Evolutionary conservation across 192 early-diverging fungal species (phyloP).

Genomic region (Coemansia furcata): DNA sequence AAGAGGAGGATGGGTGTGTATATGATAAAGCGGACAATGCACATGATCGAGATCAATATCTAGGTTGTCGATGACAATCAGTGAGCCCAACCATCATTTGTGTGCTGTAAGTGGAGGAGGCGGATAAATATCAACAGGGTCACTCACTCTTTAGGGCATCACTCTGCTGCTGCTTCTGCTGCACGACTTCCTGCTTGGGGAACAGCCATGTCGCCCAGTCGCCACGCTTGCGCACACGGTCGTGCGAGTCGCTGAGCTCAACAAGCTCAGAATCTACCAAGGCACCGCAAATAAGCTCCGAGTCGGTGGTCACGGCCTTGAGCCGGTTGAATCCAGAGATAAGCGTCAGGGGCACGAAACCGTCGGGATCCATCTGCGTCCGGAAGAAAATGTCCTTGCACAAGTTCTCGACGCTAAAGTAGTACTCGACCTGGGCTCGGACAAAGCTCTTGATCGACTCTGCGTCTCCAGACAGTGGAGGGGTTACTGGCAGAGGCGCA

Average conservation of each 20-base stretch:
- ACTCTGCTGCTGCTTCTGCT: constrained; percentile 39
- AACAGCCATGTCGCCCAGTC: constrained; percentile 90
- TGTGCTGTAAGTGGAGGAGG: constrained; percentile 3
- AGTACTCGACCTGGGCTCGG: constrained; percentile 76
- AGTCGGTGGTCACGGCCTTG: constrained; percentile 65
- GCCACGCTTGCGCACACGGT: constrained; percentile 64
- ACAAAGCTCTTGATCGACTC: constrained; percentile 46
- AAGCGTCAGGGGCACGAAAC: constrained; percentile 75
- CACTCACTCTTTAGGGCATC: constrained; percentile 54
- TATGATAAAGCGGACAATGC: constrained; percentile 20
- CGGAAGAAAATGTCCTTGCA: constrained; percentile 96
- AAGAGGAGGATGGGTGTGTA: neutral
- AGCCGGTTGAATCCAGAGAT: constrained; percentile 91
- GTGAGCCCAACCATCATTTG: neutral
- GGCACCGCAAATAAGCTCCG: constrained; percentile 61
- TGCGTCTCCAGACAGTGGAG: constrained; percentile 40
- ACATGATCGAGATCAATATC: constrained; percentile 6
- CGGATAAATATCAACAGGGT: constrained; percentile 10
- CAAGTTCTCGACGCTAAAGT: constrained; percentile 96
- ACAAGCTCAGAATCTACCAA: constrained; percentile 56
- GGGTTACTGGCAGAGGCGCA: constrained; percentile 31
- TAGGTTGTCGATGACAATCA: neutral
- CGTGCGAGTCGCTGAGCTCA: constrained; percentile 57
- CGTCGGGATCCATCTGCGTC: constrained; percentile 83
- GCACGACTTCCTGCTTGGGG: constrained; percentile 59